Conservation (phyloP, 2,329 filamentous ascomycete species). For the Penicillium rolfsii region DNA sequence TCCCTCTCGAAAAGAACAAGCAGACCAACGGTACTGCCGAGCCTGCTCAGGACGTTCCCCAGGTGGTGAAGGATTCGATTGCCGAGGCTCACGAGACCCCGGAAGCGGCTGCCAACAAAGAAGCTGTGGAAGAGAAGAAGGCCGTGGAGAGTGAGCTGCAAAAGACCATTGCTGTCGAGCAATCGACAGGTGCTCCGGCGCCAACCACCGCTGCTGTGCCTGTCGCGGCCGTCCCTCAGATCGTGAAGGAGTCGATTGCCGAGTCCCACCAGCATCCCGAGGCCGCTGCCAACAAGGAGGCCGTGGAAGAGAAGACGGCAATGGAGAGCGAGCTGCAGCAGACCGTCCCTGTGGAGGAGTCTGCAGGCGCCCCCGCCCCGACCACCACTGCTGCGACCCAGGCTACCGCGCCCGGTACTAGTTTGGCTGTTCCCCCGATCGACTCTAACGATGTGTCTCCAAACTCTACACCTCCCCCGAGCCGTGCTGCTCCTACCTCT, state of each 20-base stretch:
- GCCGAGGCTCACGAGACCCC: slow-evolving; percentile 61
- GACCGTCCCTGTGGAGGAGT: slow-evolving; percentile 42
- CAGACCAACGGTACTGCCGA: slow-evolving; percentile 23
- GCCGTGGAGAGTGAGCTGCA: slow-evolving; percentile 74
- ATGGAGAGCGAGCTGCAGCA: slow-evolving; percentile 74
- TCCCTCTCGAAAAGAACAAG: slow-evolving; percentile 47
- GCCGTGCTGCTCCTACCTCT: slow-evolving; percentile 19
- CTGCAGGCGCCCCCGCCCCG: slow-evolving; percentile 44
- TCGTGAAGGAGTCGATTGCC: slow-evolving; percentile 51
- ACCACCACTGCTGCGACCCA: slow-evolving; percentile 44
- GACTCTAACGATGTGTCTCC: slow-evolving; percentile 36
- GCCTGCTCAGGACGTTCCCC: slow-evolving; percentile 43
- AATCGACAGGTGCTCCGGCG: slow-evolving; percentile 45
- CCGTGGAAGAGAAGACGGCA: slow-evolving; percentile 73
- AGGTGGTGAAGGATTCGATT: slow-evolving; percentile 51
- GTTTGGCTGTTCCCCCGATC: slow-evolving; percentile 10
- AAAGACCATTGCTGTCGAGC: slow-evolving; percentile 46
- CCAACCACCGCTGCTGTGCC: slow-evolving; percentile 41
- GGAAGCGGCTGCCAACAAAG: slow-evolving; percentile 70
- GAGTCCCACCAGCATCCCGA: slow-evolving; percentile 66
- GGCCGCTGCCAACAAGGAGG: slow-evolving; percentile 68
- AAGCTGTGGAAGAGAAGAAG: slow-evolving; percentile 75
- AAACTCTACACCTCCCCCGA: slow-evolving; percentile 30
- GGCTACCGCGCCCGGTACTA: slow-evolving; percentile 40
- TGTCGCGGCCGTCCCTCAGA: slow-evolving; percentile 44